phyloP scores from a whole-genome alignment of 352 stramenopile genomes.

The Phytophthora crassamura region DNA sequence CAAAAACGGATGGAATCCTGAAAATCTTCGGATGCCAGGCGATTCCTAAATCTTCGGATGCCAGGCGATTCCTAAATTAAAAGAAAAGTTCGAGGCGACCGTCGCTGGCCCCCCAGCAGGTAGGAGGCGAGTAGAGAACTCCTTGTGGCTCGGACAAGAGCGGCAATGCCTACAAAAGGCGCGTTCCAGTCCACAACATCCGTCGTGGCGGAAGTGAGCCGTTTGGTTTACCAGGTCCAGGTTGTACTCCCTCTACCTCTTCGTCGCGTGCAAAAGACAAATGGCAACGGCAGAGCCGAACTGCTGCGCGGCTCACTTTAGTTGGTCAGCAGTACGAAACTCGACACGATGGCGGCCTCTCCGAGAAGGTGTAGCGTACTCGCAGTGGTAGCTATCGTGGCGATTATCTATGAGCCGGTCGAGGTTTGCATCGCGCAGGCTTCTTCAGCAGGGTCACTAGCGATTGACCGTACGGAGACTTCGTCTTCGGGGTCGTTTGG shows the following conservation, averaged over 20 bases:
- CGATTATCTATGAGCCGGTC: conserved; percentile 22
- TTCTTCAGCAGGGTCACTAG: conserved; percentile 3
- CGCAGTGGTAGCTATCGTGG: conserved; percentile 13
- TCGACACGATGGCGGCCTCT: conserved; percentile 26
- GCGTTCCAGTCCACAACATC: conserved; percentile 17
- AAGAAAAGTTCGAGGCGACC: not conserved
- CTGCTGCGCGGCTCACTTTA: not conserved
- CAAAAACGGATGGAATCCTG: no score
- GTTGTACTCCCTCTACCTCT: conserved; percentile 30
- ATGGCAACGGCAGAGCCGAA: conserved; percentile 25
- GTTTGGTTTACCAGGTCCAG: conserved; percentile 24
- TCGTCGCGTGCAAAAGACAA: not conserved
- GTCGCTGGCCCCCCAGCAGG: conserved; percentile 17
- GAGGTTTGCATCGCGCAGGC: conserved; percentile 16
- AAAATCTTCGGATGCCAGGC: no score
- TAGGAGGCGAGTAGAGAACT: conserved; percentile 23
- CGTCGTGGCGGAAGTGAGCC: conserved; percentile 21
- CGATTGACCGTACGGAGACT: not conserved
- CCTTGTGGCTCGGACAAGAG: conserved; percentile 38
- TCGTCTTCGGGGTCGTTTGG: conserved; percentile 17
- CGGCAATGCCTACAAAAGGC: no score
- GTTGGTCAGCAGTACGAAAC: conserved; percentile 25
- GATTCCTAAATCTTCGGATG: no score
- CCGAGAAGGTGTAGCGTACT: conserved; percentile 24
- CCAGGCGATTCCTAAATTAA: no score